A percentile compares a stretch with the other conserved stretches of the same genome.
Conservation (phyloP, 2,329 filamentous ascomycete genomes). For the Arthrobotrys sinensis region DNA sequence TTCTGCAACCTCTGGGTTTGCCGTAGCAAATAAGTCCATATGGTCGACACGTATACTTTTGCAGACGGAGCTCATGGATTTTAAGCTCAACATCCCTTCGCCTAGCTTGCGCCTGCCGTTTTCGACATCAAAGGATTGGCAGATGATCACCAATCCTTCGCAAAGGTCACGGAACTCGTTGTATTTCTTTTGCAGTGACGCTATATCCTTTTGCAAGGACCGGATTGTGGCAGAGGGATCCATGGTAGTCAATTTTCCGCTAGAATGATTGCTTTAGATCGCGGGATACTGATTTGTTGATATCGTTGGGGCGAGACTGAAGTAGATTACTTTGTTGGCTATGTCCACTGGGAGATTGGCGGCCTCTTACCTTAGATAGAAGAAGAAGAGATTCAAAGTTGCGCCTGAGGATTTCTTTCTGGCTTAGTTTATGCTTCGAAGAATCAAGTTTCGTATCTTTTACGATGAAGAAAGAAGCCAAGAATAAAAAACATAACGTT, state of each 20-base stretch:
- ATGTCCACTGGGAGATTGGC: no score
- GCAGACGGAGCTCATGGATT: neutral
- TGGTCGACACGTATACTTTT: neutral
- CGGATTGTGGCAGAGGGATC: neutral
- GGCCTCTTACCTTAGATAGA: no score
- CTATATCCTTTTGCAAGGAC: neutral
- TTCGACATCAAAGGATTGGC: neutral
- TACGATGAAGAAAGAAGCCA: no score
- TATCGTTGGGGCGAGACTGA: no score
- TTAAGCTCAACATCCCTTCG: neutral
- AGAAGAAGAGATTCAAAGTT: no score
- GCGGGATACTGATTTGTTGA: no score
- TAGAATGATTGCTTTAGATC: neutral
- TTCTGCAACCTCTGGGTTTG: neutral
- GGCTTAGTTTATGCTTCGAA: no score
- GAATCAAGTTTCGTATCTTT: no score
- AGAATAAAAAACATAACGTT: no score
- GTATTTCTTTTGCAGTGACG: neutral
- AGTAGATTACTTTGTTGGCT: no score
- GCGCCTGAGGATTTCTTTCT: no score
- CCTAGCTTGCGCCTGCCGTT: neutral
- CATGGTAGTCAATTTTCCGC: neutral
- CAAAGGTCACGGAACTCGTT: constrained; percentile 3
- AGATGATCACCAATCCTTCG: constrained; percentile 1
- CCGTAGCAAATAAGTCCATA: neutral